phyloP scores from a whole-genome alignment of 768 basidiomycete genomes.

The Omphalotus guepiniiformis region DNA sequence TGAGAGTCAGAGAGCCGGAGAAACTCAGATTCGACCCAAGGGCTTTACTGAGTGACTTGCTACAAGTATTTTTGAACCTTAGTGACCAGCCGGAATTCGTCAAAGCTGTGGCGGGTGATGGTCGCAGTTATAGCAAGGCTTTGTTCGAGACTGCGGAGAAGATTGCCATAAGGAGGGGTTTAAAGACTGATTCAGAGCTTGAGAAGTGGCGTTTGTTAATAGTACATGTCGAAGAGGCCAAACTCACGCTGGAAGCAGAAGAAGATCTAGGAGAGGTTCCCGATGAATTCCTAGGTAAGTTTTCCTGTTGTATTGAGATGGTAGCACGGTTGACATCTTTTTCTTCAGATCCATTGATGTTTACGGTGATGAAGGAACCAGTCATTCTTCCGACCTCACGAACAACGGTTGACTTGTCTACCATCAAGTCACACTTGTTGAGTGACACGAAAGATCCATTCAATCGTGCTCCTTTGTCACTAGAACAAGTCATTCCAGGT shows the following conservation, averaged over 20 bases:
- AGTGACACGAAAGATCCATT: constrained; percentile 94
- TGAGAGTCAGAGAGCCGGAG: constrained; percentile 81
- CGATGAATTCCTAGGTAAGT: constrained; percentile 88
- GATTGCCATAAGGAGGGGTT: constrained; percentile 52
- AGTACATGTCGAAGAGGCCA: constrained; percentile 78
- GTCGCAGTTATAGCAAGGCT: constrained; percentile 81
- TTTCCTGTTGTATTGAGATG: constrained; percentile 6
- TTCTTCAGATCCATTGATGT: constrained; percentile 86
- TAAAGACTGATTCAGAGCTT: constrained; percentile 81
- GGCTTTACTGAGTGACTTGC: constrained; percentile 75
- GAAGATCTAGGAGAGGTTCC: constrained; percentile 91
- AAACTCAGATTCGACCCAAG: constrained; percentile 88
- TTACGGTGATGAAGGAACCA: constrained; percentile 92
- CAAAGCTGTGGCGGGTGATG: constrained; percentile 87
- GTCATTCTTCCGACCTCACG: constrained; percentile 84
- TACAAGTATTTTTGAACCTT: constrained; percentile 89
- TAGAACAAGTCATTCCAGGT: constrained; percentile 81
- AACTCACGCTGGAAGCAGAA: constrained; percentile 77
- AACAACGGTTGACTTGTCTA: constrained; percentile 76
- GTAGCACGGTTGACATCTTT: constrained; percentile 7
- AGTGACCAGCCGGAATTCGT: constrained; percentile 77
- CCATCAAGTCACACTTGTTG: constrained; percentile 92
- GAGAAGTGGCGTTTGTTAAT: constrained; percentile 67
- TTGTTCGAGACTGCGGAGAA: constrained; percentile 77
- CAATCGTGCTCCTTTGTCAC: constrained; percentile 78